These are phyloP conservation scores for Helichrysum umbraculigerum DNA, from an alignment of 129 eudicot species.

Conservation along the genomic window DNA sequence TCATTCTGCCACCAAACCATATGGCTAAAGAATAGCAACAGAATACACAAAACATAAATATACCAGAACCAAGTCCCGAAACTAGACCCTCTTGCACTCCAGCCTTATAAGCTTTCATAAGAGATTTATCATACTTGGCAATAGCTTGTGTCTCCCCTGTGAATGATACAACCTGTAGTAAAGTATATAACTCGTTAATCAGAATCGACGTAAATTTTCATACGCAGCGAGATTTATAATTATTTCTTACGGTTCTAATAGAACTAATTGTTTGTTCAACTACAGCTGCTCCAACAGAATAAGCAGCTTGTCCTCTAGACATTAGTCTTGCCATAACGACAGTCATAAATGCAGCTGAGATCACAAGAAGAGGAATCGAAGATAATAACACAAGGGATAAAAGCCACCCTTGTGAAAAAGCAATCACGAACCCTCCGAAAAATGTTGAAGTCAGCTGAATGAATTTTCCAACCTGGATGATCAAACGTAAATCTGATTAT, in stretches of 20 bases:
- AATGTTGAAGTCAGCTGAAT: conserved; percentile 65
- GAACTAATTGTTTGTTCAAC: conserved; percentile 87
- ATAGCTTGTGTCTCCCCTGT: conserved; percentile 83
- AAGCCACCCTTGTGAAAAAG: conserved; percentile 83
- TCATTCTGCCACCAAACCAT: conserved; percentile 80
- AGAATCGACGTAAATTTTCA: background rate
- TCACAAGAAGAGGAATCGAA: conserved; percentile 63
- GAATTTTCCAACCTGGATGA: conserved; percentile 67
- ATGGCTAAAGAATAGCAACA: conserved; percentile 68
- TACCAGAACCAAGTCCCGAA: conserved; percentile 67
- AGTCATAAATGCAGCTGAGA: conserved; percentile 60
- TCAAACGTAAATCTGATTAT: background rate
- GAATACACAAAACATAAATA: conserved; percentile 47
- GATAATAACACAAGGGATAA: conserved; percentile 75
- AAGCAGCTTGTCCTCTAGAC: conserved; percentile 68
- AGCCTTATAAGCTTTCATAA: conserved; percentile 52
- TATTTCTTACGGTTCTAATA: conserved; percentile 56
- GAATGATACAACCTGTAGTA: conserved; percentile 69
- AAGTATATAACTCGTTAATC: background rate
- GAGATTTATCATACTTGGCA: conserved; percentile 57
- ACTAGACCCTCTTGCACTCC: conserved; percentile 72
- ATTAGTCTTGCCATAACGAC: conserved; percentile 48
- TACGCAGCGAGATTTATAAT: background rate
- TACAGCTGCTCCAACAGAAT: conserved; percentile 61
- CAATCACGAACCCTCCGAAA: conserved; percentile 71